Conservation (phyloP, 306 rosid genomes). For the Glycine latifolia region DNA sequence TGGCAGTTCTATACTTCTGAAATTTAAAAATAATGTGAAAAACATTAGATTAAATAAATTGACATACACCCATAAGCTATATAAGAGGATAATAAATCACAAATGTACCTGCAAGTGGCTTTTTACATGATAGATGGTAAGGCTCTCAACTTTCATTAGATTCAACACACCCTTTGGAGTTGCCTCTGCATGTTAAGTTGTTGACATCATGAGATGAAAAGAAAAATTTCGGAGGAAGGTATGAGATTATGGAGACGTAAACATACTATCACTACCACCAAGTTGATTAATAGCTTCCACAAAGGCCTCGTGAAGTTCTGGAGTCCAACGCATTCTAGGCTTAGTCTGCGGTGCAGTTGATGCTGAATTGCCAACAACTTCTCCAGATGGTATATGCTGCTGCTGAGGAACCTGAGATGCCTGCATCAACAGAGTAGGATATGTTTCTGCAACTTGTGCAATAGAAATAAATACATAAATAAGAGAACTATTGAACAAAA, state of each 20-base stretch:
- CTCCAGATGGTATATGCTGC: constrained; percentile 54
- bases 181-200: constrained; percentile 68
- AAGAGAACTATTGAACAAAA: constrained; percentile 31
- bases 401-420: constrained; percentile 54
- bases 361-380: constrained; percentile 55
- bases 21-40: constrained; percentile 24
- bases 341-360: constrained; percentile 64
- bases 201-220: constrained; percentile 40
- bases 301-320: constrained; percentile 93
- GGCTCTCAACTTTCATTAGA: constrained; percentile 84
- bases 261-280: constrained; percentile 92
- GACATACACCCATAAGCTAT: constrained; percentile 19
- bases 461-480: background rate
- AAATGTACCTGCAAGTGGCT: constrained; percentile 88
- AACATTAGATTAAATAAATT: constrained; percentile 21
- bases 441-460: constrained; percentile 45
- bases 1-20: constrained; percentile 97
- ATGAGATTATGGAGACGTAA: constrained; percentile 37
- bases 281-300: constrained; percentile 89
- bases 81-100: constrained; percentile 33
- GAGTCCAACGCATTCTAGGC: constrained; percentile 98
- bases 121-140: constrained; percentile 96
- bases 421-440: constrained; percentile 57
- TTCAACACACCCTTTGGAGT: constrained; percentile 95
- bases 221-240: constrained; percentile 28